Evolutionary conservation across 352 stramenopile species (phyloP).

Genomic region (Phytophthora kernoviae): DNA sequence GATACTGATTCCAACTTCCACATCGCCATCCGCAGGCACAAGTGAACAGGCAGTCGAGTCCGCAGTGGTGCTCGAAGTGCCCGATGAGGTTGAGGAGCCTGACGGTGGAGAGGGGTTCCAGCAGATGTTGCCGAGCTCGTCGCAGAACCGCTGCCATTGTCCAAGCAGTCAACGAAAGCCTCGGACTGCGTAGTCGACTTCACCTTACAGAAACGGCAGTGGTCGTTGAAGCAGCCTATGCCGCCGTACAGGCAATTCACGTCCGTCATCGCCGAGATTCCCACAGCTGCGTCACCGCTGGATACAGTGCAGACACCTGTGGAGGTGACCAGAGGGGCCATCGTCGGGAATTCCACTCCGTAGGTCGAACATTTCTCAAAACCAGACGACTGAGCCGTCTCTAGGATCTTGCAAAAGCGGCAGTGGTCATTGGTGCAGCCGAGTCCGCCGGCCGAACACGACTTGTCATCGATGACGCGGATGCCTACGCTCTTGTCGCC

Average conservation of each 20-base stretch:
- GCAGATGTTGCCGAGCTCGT: conserved; percentile 16
- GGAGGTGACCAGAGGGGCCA: conserved; percentile 23
- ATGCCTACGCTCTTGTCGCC: conserved; percentile 40
- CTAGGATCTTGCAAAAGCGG: conserved; percentile 42
- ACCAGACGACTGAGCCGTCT: conserved; percentile 37
- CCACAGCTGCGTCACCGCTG: conserved; percentile 29
- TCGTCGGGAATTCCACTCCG: conserved; percentile 23
- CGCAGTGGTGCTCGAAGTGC: background rate
- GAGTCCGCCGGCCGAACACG: conserved; percentile 38
- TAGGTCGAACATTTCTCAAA: conserved; percentile 35
- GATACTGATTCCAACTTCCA: conserved; percentile 33
- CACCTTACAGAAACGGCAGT: conserved; percentile 47
- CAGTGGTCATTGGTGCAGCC: conserved; percentile 46
- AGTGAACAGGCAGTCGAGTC: conserved; percentile 17
- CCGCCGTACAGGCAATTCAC: conserved; percentile 35
- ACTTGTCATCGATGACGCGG: conserved; percentile 28
- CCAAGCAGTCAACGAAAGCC: conserved; percentile 29
- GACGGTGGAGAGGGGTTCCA: conserved; percentile 3
- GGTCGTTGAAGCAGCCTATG: conserved; percentile 44
- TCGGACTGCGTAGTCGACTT: conserved; percentile 33
- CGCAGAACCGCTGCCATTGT: conserved; percentile 8
- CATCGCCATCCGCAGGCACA: conserved; percentile 20
- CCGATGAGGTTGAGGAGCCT: conserved; percentile 11
- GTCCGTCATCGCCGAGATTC: conserved; percentile 38
- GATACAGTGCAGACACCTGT: conserved; percentile 20